Evolutionary conservation across 495 filamentous ascomycete species (phyloP), one percentile per base, ranked within the genome.

Genomic region (Penicillium egyptiacum): DNA sequence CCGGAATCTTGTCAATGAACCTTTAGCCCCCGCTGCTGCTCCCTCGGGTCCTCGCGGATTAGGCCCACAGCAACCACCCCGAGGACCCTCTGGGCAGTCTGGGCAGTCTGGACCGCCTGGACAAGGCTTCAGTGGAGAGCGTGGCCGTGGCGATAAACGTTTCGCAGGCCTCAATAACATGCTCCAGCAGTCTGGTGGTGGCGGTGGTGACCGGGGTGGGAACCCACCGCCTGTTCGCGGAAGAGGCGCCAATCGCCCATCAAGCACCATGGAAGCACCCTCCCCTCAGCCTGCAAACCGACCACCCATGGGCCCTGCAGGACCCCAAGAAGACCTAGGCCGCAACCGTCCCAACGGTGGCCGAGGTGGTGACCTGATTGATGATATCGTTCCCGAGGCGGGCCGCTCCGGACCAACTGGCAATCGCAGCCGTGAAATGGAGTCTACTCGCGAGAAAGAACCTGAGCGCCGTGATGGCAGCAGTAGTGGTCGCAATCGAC

Each of bases 131-230:
- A 62, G 67, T 42, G 72, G 67, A 31, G 76, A 77, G 20, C 69
- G 74, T 41, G 70, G 73, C 10, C 70, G 75, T 7, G 58, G 75
- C 14, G 75, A 78, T 54, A 78, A 77, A 53, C 71, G 75, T 12
- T 77, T 80, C 51, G 70, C 72, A 0, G 70, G 66, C 0, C 66
- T 80, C 44, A 79, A 76, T 57, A 75, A 65, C 31, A 69, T 77
- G 69, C 74, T 80, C 26, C 73, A 78, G 45, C 77, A 79, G 52
- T 72, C 73, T 25, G 68, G 66, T 14, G 58, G 68, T 17, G 58
- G 69, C 33, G 52, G 58, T 33, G 74, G 59, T 48, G 75, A 78
- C 8, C 72, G 73, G 37, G 55, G 58, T 39, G 62, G 53, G 26
- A 62, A 68, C 30, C 68, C 69, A 5, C 72, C 70, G 5, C 49